phyloP scores from a whole-genome alignment of 768 basidiomycete genomes.

The Guyanaporus albipodus region DNA sequence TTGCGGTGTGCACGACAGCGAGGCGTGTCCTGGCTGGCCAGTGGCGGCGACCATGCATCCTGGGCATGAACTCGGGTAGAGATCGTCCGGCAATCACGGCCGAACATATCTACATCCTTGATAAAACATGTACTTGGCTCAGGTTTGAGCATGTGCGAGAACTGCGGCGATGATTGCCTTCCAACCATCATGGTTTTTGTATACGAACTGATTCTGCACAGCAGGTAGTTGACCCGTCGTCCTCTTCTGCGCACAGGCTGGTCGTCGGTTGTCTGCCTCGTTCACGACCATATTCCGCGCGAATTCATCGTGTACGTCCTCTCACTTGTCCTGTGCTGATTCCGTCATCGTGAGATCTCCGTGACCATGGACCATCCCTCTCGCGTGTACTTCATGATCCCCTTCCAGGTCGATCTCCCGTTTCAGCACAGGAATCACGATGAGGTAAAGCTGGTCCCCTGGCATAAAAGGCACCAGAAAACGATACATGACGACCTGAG shows the following conservation, averaged over 20 bases:
- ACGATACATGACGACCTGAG: neutral
- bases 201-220: no score
- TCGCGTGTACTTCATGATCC: conserved; percentile 24
- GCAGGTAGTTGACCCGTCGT: no score
- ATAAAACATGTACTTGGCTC: no score
- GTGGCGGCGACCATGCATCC: no score
- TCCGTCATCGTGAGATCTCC: conserved; percentile 15
- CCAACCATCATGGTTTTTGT: no score
- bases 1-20: no score
- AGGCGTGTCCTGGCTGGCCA: no score
- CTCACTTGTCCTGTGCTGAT: conserved; percentile 12
- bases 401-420: conserved; percentile 28
- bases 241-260: conserved; percentile 3
- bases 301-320: conserved; percentile 20
- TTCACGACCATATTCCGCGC: conserved; percentile 15
- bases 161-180: conserved; percentile 11
- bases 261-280: conserved; percentile 9
- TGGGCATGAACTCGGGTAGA: no score
- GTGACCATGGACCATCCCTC: neutral
- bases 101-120: no score
- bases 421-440: conserved; percentile 20
- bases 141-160: neutral
- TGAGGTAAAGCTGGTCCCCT: conserved; percentile 27
- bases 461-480: conserved; percentile 26
- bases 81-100: no score